Base-by-base conservation (phyloP, 2,329 filamentous ascomycete species). In the Exophiala sp. region DNA sequence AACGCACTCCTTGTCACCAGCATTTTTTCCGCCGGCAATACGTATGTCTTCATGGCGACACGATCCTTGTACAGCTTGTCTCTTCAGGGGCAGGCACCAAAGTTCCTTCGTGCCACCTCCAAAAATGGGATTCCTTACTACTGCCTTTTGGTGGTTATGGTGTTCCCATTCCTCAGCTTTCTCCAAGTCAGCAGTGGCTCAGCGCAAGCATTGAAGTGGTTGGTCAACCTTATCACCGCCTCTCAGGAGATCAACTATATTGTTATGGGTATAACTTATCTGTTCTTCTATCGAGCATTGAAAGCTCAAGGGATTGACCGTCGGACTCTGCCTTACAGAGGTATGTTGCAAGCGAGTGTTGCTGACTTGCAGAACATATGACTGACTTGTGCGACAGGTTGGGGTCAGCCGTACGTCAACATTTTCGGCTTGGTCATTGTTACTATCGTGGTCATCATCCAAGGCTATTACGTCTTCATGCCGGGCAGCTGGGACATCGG, bases 391-490 rank as follows among this genome's bases (percentile, higher is more conserved):
- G 7, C 16, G 84, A 20, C 32, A 50, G 83, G 82, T 0, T 78
- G 76, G 56, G 75, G 81, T 38, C 87, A 89, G 72, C 88, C 79
- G 62, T 76, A 77, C 52, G 78, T 76, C 48, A 46, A 52, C 48
- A 39, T 36, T 9, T 32, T 84, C 46, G 83, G 79, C 0, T 69
- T 88, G 2, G 65, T 73, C 1, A 82, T 80, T 44, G 87, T 84
- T 2, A 78, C 80, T 36, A 68, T 86, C 52, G 87, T 91, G 79
- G 79, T 83, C 0, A 81, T n/a, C 40, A 21, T 2, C 75, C 75
- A 85, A 9, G 87, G 87, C 0, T 91, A 89, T 58, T 78, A 82
- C 0, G 85, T 88, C 0, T 91, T 91, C 63, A 65, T 89, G 48
- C 82, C 85, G 0, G 72, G 72, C n/a, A 72, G 75, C 3, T 90